A percentile compares a stretch with the other conserved stretches of the same genome.
Evolutionary conservation across 805 yeast species (phyloP).

Genomic region (Wickerhamiella spandovensis): DNA sequence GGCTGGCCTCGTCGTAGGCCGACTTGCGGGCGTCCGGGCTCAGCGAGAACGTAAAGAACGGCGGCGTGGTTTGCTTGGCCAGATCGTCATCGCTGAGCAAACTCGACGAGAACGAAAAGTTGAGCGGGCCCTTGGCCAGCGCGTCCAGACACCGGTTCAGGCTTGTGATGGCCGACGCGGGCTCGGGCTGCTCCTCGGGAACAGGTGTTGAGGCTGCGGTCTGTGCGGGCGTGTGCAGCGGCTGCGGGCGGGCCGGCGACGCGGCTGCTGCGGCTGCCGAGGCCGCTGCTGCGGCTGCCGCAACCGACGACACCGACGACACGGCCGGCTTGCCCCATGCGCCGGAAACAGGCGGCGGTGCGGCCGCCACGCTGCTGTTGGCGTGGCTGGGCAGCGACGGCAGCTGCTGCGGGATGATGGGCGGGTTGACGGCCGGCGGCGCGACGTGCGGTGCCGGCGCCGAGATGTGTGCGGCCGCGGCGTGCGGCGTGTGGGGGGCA

Average conservation of each 20-base stretch:
- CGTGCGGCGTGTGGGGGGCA: conserved; percentile 11
- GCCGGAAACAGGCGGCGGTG: neutral
- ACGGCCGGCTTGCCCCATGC: neutral
- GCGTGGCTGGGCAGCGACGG: conserved; percentile 14
- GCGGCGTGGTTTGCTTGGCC: conserved; percentile 8
- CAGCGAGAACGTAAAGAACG: conserved; percentile 15
- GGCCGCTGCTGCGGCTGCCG: neutral
- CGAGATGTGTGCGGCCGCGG: conserved; percentile 5
- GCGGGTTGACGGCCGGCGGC: conserved; percentile 9
- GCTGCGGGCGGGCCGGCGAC: neutral
- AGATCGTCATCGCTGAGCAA: conserved; percentile 2
- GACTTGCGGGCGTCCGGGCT: conserved; percentile 13
- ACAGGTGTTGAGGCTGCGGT: neutral
- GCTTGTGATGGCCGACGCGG: conserved; percentile 1
- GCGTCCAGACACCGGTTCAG: conserved; percentile 5
- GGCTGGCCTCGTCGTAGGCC: conserved; percentile 8
- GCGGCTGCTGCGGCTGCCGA: neutral
- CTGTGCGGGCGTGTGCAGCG: neutral
- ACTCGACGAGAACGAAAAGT: conserved; percentile 6
- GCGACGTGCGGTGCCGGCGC: neutral
- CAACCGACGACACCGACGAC: neutral
- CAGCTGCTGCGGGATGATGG: conserved; percentile 28
- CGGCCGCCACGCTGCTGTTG: conserved; percentile 4
- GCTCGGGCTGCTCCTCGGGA: neutral
- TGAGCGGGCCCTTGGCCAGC: conserved; percentile 6